These are phyloP conservation scores for Xanthoconium separans DNA, from an alignment of 1,284 basidiomycete species.

Conservation along the genomic window DNA sequence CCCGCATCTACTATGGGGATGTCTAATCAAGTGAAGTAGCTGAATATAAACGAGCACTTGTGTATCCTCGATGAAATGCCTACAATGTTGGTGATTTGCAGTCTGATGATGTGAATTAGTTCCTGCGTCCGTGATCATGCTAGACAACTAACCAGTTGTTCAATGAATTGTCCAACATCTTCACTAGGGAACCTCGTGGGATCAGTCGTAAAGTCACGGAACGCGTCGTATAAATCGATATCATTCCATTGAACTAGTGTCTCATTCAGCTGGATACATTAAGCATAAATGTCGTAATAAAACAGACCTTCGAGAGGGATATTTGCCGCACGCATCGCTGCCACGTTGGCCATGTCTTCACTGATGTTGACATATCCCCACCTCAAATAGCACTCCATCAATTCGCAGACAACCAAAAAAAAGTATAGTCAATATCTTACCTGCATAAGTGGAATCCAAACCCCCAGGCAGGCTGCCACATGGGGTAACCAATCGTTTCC, in stretches of 20 bases:
- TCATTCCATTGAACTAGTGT: slow-evolving; percentile 71
- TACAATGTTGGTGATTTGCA: slow-evolving; percentile 45
- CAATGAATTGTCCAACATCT: slow-evolving; percentile 60
- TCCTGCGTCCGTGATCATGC: background rate
- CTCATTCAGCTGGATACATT: background rate
- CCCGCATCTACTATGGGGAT: slow-evolving; percentile 45
- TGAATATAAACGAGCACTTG: background rate
- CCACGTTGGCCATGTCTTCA: slow-evolving; percentile 51
- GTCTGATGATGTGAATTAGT: slow-evolving; percentile 20
- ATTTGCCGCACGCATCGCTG: slow-evolving; percentile 57
- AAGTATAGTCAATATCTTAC: slow-evolving; percentile 28
- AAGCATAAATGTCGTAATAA: background rate
- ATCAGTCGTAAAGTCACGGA: slow-evolving; percentile 69
- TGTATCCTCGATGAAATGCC: background rate
- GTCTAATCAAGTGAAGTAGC: slow-evolving; percentile 26
- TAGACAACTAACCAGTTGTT: slow-evolving; percentile 48
- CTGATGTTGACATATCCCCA: slow-evolving; percentile 57
- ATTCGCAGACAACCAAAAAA: background rate
- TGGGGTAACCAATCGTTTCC: slow-evolving; percentile 56
- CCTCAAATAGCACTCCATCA: slow-evolving; percentile 27
- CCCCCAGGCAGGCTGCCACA: slow-evolving; percentile 67
- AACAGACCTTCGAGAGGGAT: slow-evolving; percentile 63
- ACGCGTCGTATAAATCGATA: slow-evolving; percentile 68
- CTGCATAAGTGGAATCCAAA: slow-evolving; percentile 74
- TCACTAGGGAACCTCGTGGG: slow-evolving; percentile 60